phyloP scores from a whole-genome alignment of 1,139 yeast species.

The Candida tropicalis region DNA sequence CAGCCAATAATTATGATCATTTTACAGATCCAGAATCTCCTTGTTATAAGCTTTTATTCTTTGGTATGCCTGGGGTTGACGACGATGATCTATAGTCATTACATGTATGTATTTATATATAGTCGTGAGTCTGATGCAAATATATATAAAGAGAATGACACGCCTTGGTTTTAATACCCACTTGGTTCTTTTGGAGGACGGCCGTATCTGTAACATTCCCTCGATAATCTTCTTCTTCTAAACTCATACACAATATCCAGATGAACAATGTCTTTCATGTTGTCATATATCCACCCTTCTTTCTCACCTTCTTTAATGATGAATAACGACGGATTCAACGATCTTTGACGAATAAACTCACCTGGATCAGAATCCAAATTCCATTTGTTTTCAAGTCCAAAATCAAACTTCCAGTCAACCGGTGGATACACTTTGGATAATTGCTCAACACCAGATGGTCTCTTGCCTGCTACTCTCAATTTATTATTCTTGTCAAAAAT shows the following conservation, averaged over 20 bases:
- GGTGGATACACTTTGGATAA: constrained; percentile 68
- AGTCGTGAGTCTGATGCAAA: no score
- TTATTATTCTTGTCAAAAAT: constrained; percentile 57
- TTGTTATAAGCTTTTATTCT: constrained; percentile 58
- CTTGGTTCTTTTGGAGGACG: constrained; percentile 15
- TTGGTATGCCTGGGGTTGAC: constrained; percentile 51
- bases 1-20: constrained; percentile 58
- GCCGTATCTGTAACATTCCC: constrained; percentile 53
- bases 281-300: constrained; percentile 49
- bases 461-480: constrained; percentile 54
- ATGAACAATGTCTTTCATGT: constrained; percentile 23
- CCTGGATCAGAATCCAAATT: constrained; percentile 55
- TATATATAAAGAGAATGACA: no score
- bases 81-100: constrained; percentile 3
- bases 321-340: constrained; percentile 27
- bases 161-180: no score
- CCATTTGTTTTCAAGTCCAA: constrained; percentile 64
- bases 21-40: constrained; percentile 42
- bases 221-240: constrained; percentile 56
- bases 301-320: constrained; percentile 39
- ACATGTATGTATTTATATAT: no score
- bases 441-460: constrained; percentile 65
- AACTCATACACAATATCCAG: constrained; percentile 38
- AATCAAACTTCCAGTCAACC: constrained; percentile 70
- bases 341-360: constrained; percentile 56